Base-by-base conservation (phyloP, 441 rosid genomes). In the Breynia disticha region DNA sequence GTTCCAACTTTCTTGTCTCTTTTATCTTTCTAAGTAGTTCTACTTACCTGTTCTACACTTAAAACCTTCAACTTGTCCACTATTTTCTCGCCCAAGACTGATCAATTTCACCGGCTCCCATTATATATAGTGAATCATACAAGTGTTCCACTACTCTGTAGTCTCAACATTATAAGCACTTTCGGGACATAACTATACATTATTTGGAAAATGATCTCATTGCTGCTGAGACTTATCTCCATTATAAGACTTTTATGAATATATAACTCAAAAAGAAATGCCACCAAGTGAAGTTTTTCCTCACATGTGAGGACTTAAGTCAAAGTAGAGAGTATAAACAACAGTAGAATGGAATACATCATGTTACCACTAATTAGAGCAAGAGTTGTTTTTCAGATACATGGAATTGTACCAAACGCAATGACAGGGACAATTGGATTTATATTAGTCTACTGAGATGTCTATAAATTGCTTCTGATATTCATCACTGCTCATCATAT, bases 371-470 rank as follows among this genome's bases (percentile, higher is more conserved):
- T 74, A 16, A 41, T 39, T 39, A 14, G 43, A 39, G 1, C 5
- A 44, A 32, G 14, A 4, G 4, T 38, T 16, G 9, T 45, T 56
- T 45, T 3, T 15, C 41, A 7, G 48, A 45, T 19, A 39, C 2
- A 54, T 76, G 84, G 79, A 55, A 54, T 63, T 64, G 60, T 56
- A 48, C 82, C 87, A 43, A 76, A 74, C 77, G 63, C 43, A 48
- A 24, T 45, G 73, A 72, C 13, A 52, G 45, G 1, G 69, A 72
- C 67, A 62, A 9, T 39, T 9, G 32, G 32, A 3, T 24, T 24
- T 24, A 24, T 24, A 24, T 24, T 24, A 24, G 7, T 24, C 32
- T 2, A 24, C 32, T 24, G 4, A 16, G 22, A 53, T 24, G 60
- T 67, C 11, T 78, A 80, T 75, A 80, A 71, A 72, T 72, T 50